Evolutionary conservation across 1,284 basidiomycete species (phyloP).

Genomic region (Ceratobasidium theobromae): DNA sequence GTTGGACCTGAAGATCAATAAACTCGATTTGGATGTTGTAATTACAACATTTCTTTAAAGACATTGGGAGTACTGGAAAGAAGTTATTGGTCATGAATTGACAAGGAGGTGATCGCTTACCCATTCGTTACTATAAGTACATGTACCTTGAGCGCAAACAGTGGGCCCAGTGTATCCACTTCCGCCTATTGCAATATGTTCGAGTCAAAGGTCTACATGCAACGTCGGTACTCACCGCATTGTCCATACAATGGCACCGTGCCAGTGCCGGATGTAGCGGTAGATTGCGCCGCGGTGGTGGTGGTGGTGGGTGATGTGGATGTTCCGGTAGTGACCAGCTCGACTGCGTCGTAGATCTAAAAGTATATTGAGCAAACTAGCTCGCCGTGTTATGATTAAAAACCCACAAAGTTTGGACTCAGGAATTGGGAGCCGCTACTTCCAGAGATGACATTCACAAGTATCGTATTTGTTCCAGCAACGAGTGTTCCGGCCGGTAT

Average conservation of each 20-base stretch:
- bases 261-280: background rate
- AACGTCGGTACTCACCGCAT: background rate
- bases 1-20: background rate
- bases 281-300: background rate
- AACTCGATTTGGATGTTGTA: background rate
- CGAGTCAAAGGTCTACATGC: background rate
- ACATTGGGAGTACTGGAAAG: constrained; percentile 4
- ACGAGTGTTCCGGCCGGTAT: constrained; percentile 17
- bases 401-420: constrained; percentile 19
- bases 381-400: background rate
- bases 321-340: constrained; percentile 7
- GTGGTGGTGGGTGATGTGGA: constrained; percentile 11
- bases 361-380: background rate
- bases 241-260: constrained; percentile 16
- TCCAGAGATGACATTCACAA: constrained; percentile 19
- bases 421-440: constrained; percentile 10
- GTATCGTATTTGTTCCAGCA: constrained; percentile 19
- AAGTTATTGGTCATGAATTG: background rate
- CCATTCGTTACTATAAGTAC: constrained; percentile 13
- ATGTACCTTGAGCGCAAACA: constrained; percentile 10
- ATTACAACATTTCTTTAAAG: background rate
- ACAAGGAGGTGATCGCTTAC: background rate
- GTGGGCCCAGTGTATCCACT: constrained; percentile 18
- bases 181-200: background rate
- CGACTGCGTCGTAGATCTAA: constrained; percentile 5